Evolutionary conservation across 345 rosid species (phyloP).

Genomic region (Aquilaria malaccensis): DNA sequence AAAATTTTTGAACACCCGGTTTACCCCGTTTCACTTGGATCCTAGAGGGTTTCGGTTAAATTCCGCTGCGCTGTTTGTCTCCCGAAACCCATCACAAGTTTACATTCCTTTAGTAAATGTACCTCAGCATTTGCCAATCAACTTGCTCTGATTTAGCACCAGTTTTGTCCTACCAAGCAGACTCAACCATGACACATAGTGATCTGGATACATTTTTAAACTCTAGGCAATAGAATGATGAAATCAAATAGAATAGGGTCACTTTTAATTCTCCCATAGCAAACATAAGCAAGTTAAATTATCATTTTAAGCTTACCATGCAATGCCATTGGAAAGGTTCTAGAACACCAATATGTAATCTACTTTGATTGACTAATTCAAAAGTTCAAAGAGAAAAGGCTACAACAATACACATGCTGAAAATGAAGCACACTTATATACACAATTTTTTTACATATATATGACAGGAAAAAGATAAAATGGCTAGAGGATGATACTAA

Average conservation of each 20-base stretch:
- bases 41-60: too few species aligned
- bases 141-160: slow-evolving; percentile 24
- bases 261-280: too few species aligned
- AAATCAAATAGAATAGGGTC: neutral
- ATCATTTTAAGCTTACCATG: slow-evolving; percentile 32
- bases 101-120: too few species aligned
- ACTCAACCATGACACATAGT: slow-evolving; percentile 82
- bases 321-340: slow-evolving; percentile 84
- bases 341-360: slow-evolving; percentile 83
- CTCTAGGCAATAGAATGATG: slow-evolving; percentile 37
- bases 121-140: too few species aligned
- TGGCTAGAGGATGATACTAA: too few species aligned
- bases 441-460: neutral
- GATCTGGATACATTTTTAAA: slow-evolving; percentile 67
- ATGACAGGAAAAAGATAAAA: neutral
- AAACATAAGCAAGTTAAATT: neutral
- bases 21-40: too few species aligned
- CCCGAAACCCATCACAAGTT: too few species aligned
- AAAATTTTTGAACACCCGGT: too few species aligned
- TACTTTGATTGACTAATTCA: slow-evolving; percentile 58
- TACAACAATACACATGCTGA: neutral
- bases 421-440: neutral
- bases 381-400: neutral
- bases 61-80: too few species aligned
- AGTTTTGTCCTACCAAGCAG: slow-evolving; percentile 69